A percentile compares a stretch with the other conserved stretches of the same genome.
phyloP scores from a whole-genome alignment of 2,329 filamentous ascomycete genomes.

The Fusarium chuoi region DNA sequence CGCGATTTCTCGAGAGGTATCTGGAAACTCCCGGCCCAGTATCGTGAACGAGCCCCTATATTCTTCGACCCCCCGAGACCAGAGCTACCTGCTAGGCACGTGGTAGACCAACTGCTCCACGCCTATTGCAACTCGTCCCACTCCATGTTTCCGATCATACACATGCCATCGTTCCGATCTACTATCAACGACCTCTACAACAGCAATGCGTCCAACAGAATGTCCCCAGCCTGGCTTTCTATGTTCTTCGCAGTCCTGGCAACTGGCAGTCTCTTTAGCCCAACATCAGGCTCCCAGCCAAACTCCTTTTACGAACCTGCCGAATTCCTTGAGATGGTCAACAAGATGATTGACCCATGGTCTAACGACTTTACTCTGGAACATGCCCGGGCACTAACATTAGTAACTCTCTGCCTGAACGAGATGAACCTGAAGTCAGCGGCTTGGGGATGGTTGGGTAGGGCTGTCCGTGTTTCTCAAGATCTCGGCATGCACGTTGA shows the following conservation, averaged over 20 bases:
- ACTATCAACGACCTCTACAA: slow-evolving; percentile 83
- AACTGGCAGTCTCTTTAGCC: slow-evolving; percentile 79
- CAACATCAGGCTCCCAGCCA: slow-evolving; percentile 63
- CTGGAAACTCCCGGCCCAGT: slow-evolving; percentile 79
- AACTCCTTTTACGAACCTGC: slow-evolving; percentile 64
- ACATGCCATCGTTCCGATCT: slow-evolving; percentile 85
- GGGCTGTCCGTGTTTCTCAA: slow-evolving; percentile 82
- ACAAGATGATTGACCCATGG: slow-evolving; percentile 81
- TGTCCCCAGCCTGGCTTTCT: slow-evolving; percentile 77
- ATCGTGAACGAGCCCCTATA: slow-evolving; percentile 63
- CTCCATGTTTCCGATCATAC: slow-evolving; percentile 82
- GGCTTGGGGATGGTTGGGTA: slow-evolving; percentile 87
- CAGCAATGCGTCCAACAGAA: slow-evolving; percentile 62
- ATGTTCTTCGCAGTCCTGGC: slow-evolving; percentile 87
- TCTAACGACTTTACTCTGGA: slow-evolving; percentile 80
- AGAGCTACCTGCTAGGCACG: slow-evolving; percentile 74
- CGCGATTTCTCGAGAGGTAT: slow-evolving; percentile 80
- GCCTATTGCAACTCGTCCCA: slow-evolving; percentile 83
- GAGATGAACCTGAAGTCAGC: slow-evolving; percentile 89
- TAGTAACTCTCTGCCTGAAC: slow-evolving; percentile 81
- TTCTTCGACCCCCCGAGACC: slow-evolving; percentile 66
- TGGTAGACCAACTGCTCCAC: slow-evolving; percentile 77
- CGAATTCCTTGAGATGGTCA: slow-evolving; percentile 77
- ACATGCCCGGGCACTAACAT: slow-evolving; percentile 75
- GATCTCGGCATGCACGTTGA: slow-evolving; percentile 85